Evolutionary conservation across 2,329 filamentous ascomycete species (phyloP).

Genomic region (Fusarium protoensiforme): DNA sequence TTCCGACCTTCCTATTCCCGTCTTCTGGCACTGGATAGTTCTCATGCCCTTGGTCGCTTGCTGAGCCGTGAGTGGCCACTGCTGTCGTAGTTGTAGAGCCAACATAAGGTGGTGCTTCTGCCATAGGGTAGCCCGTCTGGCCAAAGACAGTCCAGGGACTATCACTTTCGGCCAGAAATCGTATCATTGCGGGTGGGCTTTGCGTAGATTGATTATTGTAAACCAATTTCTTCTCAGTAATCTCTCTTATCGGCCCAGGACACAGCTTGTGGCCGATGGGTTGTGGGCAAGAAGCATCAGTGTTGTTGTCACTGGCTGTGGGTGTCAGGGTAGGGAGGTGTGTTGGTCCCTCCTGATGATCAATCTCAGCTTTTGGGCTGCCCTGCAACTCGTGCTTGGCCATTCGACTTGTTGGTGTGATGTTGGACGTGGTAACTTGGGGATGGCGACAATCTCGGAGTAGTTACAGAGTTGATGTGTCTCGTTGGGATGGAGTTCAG

Average conservation of each 20-base stretch:
- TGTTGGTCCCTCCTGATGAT: not conserved
- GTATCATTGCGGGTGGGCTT: not conserved
- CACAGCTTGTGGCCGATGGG: not conserved
- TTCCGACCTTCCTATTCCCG: not conserved
- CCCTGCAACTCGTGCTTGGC: not conserved
- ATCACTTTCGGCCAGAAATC: not conserved
- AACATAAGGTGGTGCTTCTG: not conserved
- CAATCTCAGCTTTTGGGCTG: not conserved
- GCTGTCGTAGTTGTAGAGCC: not conserved
- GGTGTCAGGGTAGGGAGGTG: not conserved
- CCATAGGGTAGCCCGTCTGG: not conserved
- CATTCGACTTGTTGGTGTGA: not conserved
- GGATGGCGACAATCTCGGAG: not conserved
- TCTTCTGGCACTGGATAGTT: too few species aligned
- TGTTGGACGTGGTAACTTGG: not conserved
- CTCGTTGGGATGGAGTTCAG: not conserved
- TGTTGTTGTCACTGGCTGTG: not conserved
- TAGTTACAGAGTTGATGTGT: not conserved
- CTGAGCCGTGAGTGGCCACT: not conserved
- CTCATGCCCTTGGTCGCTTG: not conserved
- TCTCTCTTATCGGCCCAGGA: not conserved
- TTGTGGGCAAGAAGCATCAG: not conserved
- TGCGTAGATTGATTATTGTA: not conserved
- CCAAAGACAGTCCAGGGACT: not conserved
- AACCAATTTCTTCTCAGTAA: not conserved